A percentile compares a stretch with the other conserved stretches of the same genome.
These are phyloP conservation scores for Arthromyces matolae DNA, from an alignment of 768 basidiomycete genomes.

Conservation along the genomic window DNA sequence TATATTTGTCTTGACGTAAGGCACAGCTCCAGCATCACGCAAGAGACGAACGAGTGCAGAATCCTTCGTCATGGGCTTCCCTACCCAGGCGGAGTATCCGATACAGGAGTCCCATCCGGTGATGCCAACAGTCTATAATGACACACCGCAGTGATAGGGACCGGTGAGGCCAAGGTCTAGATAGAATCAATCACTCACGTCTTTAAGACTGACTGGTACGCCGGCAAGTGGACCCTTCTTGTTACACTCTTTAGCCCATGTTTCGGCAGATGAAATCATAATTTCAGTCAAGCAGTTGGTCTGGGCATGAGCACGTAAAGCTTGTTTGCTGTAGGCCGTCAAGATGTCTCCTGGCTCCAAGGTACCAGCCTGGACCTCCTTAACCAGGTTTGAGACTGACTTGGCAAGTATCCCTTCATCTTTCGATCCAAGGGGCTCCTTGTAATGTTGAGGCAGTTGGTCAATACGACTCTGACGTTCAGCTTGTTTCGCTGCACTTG, in stretches of 20 bases:
- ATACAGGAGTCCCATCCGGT: conserved; percentile 54
- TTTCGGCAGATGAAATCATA: conserved; percentile 39
- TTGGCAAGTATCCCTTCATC: conserved; percentile 29
- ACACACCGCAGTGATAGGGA: conserved; percentile 3
- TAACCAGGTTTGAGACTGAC: conserved; percentile 27
- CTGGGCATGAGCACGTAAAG: conserved; percentile 40
- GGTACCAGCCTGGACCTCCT: conserved; percentile 26
- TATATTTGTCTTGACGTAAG: conserved; percentile 65
- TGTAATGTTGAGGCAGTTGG: conserved; percentile 26
- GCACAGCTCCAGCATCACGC: conserved; percentile 59
- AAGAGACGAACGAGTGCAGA: conserved; percentile 50
- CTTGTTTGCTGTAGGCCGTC: conserved; percentile 41
- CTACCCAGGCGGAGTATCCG: conserved; percentile 52
- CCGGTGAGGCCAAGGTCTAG: background rate
- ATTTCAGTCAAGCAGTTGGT: conserved; percentile 60
- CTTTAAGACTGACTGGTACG: conserved; percentile 54
- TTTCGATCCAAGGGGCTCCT: conserved; percentile 22
- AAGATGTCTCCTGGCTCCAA: conserved; percentile 33
- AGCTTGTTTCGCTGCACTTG: conserved; percentile 32
- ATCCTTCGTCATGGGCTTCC: conserved; percentile 42
- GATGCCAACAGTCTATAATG: conserved; percentile 43
- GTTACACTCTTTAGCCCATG: conserved; percentile 28
- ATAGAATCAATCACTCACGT: conserved; percentile 23
- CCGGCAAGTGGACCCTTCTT: conserved; percentile 43
- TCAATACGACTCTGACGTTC: conserved; percentile 31